A percentile compares a stretch with the other conserved stretches of the same genome.
Evolutionary conservation across 345 rosid genomes (phyloP).

Genomic region (Crucihimalaya himalaica): DNA sequence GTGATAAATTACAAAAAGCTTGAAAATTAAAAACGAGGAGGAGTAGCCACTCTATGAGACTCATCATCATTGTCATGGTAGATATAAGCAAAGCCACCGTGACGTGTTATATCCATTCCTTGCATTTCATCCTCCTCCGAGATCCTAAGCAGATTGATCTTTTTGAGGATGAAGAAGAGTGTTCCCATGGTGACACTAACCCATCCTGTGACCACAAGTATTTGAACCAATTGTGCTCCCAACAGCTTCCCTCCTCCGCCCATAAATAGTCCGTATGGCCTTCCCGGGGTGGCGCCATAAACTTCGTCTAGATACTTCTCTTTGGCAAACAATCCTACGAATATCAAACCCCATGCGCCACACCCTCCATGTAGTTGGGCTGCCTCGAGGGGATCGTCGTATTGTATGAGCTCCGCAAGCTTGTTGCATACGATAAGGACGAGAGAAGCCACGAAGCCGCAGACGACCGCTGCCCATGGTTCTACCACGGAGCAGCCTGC

Average conservation of each 20-base stretch:
- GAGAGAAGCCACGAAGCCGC: slow-evolving; percentile 77
- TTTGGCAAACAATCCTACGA: slow-evolving; percentile 72
- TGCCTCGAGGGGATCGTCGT: slow-evolving; percentile 80
- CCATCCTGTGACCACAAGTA: slow-evolving; percentile 71
- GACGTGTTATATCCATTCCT: slow-evolving; percentile 86
- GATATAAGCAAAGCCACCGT: slow-evolving; percentile 85
- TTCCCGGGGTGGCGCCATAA: slow-evolving; percentile 43
- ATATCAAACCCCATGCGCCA: slow-evolving; percentile 85
- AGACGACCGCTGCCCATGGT: slow-evolving; percentile 89
- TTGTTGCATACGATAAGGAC: slow-evolving; percentile 76
- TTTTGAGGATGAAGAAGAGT: slow-evolving; percentile 58
- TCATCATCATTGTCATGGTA: slow-evolving; percentile 64
- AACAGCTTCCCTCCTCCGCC: slow-evolving; percentile 84
- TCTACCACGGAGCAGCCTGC: slow-evolving; percentile 86
- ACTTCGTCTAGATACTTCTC: slow-evolving; percentile 59
- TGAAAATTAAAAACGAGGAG: slow-evolving; percentile 9
- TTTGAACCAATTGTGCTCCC: slow-evolving; percentile 78
- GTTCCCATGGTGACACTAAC: slow-evolving; percentile 89
- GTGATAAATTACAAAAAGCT: neutral
- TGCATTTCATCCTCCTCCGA: slow-evolving; percentile 75
- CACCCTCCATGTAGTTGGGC: slow-evolving; percentile 95
- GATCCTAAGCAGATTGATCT: slow-evolving; percentile 62
- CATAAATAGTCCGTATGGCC: slow-evolving; percentile 73
- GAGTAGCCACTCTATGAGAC: slow-evolving; percentile 15
- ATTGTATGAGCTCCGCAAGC: slow-evolving; percentile 56